Conservation (phyloP, 108 stramenopile species). For the Fragilaria crotonensis region DNA sequence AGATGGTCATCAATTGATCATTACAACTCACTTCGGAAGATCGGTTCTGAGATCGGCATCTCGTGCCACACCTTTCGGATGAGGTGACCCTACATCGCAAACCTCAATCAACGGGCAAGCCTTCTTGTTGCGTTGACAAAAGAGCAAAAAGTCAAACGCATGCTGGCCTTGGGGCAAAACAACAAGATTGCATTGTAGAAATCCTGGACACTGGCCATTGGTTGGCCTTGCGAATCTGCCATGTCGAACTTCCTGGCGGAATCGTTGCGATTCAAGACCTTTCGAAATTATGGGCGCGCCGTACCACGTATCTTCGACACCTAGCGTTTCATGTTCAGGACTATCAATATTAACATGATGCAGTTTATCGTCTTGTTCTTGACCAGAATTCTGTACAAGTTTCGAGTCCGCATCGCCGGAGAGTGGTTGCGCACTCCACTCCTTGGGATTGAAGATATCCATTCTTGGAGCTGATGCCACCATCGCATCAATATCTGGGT, state of each 20-base stretch:
- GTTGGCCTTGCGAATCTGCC: constrained; percentile 46
- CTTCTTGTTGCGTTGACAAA: constrained; percentile 84
- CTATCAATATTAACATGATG: background rate
- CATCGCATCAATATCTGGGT: background rate
- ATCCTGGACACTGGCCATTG: constrained; percentile 72
- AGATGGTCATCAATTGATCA: background rate
- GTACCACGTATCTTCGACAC: constrained; percentile 16
- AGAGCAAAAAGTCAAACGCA: constrained; percentile 82
- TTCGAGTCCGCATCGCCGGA: no score
- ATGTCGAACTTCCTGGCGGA: constrained; percentile 35
- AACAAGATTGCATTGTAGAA: constrained; percentile 83
- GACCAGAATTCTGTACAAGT: no score
- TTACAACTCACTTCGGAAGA: constrained; percentile 48
- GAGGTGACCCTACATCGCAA: constrained; percentile 49
- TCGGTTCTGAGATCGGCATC: constrained; percentile 65
- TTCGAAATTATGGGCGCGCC: constrained; percentile 27
- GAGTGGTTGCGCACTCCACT: background rate
- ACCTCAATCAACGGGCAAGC: constrained; percentile 86
- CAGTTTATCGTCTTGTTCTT: no score
- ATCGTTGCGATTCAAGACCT: constrained; percentile 17
- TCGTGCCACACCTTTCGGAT: constrained; percentile 27
- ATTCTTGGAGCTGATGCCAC: constrained; percentile 8
- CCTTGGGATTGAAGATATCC: constrained; percentile 6
- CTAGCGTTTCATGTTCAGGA: background rate
- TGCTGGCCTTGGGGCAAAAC: constrained; percentile 52